Percentiles rank a stretch among this genome's conserved stretches.
phyloP scores from a whole-genome alignment of 495 filamentous ascomycete genomes.

The Aspergillus biplanus region DNA sequence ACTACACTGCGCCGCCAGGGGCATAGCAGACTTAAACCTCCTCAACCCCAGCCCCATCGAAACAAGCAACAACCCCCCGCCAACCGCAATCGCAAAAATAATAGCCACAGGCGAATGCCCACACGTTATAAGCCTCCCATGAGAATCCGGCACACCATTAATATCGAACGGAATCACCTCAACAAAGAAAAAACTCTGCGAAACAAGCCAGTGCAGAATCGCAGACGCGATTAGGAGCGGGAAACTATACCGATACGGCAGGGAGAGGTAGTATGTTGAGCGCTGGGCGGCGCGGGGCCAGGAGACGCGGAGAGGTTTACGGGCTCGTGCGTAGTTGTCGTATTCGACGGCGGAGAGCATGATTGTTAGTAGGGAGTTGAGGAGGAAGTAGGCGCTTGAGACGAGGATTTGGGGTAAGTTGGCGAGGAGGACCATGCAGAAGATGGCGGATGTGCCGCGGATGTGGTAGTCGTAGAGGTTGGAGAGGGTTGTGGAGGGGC shows the following conservation, averaged over 20 bases:
- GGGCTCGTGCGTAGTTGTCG: conserved; percentile 24
- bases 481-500: not conserved
- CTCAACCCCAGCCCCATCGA: conserved; percentile 3
- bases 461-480: conserved; percentile 1
- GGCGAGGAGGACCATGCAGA: conserved; percentile 19
- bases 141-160: not conserved
- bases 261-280: conserved; percentile 44
- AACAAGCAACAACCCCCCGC: not conserved
- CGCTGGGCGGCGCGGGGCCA: conserved; percentile 41
- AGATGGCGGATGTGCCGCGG: not conserved
- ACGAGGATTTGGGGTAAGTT: conserved; percentile 35
- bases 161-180: conserved; percentile 14
- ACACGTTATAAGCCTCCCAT: conserved; percentile 7
- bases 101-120: conserved; percentile 18
- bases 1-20: conserved; percentile 36
- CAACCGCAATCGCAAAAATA: conserved; percentile 9
- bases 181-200: conserved; percentile 41
- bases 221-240: conserved; percentile 32
- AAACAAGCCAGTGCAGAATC: conserved; percentile 45
- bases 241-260: conserved; percentile 46
- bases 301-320: conserved; percentile 44
- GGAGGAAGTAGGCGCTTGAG: conserved; percentile 42
- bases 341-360: conserved; percentile 41
- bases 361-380: conserved; percentile 37
- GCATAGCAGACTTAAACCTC: conserved; percentile 28